Evolutionary conservation across 768 basidiomycete genomes (phyloP), one percentile per base, ranked within the genome.

Genomic region (Mycena albidolilacea): DNA sequence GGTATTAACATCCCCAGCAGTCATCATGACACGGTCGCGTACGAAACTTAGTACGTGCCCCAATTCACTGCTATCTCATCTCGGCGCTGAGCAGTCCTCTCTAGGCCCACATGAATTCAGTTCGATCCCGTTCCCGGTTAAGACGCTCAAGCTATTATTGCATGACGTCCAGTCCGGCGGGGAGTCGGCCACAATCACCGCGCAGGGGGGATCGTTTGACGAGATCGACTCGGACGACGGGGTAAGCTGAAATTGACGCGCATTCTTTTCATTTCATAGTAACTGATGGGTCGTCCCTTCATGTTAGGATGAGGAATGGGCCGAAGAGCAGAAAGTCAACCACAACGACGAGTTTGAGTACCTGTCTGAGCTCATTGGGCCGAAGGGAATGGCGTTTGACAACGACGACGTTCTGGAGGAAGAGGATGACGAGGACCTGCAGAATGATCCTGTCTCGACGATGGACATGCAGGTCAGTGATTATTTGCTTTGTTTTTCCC

Each of bases 21-120:
- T 96, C 78, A 98, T 99, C 82, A 96, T 98, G 95, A 99, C 98
- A 60, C 91, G 98, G 73, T 97, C 97, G 41, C 88, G 91, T 78
- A 95, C 98, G 63, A 95, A 91, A 84, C 88, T 86, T 75, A 93
- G 97, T 98, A 83, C 81, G 93, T 82, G 70, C 50, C 17, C 62
- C 71, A 52, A 64, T 70, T 39, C 72, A 30, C 69, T 43, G 6
- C 14, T 38, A 71, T 44, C 60, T 41, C 43, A 65, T 71, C 63
- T 73, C 69, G 54, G 19, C 62, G 15, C 58, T 65, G 67, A 81
- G 81, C 71, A 79, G 73, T 64, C 50, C 43, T 64, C 61, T 70
- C 35, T 59, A 98, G 96, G 87, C 48, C 97, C 98, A 2, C 92
- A 92, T 67, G 92, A 96, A 80, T 98, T 95, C 80, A 93, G 94